phyloP scores from a whole-genome alignment of 306 rosid species.

The Calophaca sinica region DNA sequence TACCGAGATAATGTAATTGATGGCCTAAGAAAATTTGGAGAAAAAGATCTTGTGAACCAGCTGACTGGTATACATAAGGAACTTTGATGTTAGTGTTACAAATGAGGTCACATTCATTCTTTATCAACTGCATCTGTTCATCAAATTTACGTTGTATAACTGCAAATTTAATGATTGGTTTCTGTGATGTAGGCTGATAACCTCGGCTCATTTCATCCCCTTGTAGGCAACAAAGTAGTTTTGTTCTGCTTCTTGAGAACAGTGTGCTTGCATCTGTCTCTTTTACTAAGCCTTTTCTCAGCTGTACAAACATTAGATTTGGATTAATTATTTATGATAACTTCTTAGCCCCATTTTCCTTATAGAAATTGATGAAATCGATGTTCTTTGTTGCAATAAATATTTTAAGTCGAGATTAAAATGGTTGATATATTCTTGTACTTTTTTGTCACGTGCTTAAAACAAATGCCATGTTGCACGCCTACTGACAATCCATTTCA shows the following conservation, averaged over 20 bases:
- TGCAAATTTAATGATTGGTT: background rate
- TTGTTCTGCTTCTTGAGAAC: background rate
- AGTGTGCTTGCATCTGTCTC: background rate
- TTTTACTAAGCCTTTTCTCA: background rate
- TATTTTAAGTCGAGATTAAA: background rate
- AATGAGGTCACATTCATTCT: constrained; percentile 29
- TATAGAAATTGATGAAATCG: too few relatives aligned
- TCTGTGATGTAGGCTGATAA: constrained; percentile 4
- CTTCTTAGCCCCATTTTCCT: background rate
- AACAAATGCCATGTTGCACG: background rate
- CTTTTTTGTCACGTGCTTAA: background rate
- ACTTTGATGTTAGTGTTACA: constrained; percentile 22
- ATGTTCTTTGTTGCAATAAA: background rate
- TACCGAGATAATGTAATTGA: constrained; percentile 50
- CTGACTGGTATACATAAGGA: constrained; percentile 39
- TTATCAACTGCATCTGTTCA: constrained; percentile 14
- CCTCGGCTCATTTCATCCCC: background rate
- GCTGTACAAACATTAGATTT: background rate
- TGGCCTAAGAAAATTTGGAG: constrained; percentile 60
- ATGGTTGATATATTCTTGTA: background rate
- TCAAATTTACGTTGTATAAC: constrained; percentile 16
- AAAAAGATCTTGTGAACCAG: constrained; percentile 57
- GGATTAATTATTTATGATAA: background rate
- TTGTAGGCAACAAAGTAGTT: background rate
- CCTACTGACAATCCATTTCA: background rate